A percentile compares a stretch with the other conserved stretches of the same genome.
phyloP scores from a whole-genome alignment of 768 basidiomycete species.

The Butyriboletus loyo region DNA sequence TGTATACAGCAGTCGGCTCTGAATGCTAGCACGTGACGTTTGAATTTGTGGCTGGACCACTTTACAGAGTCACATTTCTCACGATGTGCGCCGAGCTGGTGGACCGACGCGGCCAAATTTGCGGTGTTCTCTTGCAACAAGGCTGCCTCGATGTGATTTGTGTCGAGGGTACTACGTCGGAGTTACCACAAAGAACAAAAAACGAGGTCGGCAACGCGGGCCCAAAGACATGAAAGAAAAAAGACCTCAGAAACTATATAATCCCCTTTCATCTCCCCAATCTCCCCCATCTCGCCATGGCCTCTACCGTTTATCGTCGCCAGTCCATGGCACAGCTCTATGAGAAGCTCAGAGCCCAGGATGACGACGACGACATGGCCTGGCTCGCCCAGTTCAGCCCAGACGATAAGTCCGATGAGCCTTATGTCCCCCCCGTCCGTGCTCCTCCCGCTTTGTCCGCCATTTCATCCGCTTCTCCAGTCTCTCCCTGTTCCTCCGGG shows the following conservation, averaged over 20 bases:
- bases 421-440: slow-evolving; percentile 17
- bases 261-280: slow-evolving; percentile 19
- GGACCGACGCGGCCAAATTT: slow-evolving; percentile 16
- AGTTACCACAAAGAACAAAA: slow-evolving; percentile 40
- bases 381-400: slow-evolving; percentile 35
- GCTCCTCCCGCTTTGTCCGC: slow-evolving; percentile 23
- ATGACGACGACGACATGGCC: slow-evolving; percentile 34
- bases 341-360: slow-evolving; percentile 34
- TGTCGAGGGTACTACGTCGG: slow-evolving; percentile 35
- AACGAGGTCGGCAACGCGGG: slow-evolving; percentile 40
- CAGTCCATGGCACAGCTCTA: slow-evolving; percentile 36
- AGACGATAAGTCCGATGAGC: slow-evolving; percentile 31
- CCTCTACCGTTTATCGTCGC: slow-evolving; percentile 33
- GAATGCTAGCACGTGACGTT: slow-evolving; percentile 11
- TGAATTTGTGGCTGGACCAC: slow-evolving; percentile 19
- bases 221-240: slow-evolving; percentile 38
- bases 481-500: slow-evolving; percentile 23
- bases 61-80: slow-evolving; percentile 31
- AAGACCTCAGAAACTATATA: slow-evolving; percentile 32
- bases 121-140: slow-evolving; percentile 26
- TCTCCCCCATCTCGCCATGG: slow-evolving; percentile 19
- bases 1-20: slow-evolving; percentile 15
- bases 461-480: slow-evolving; percentile 29
- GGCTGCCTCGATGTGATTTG: slow-evolving; percentile 36
- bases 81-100: slow-evolving; percentile 19